Percentiles rank a stretch among this genome's conserved stretches.
These are phyloP conservation scores for Thymus mandschuricus DNA, from an alignment of 257 asterid genomes.

Conservation along the genomic window DNA sequence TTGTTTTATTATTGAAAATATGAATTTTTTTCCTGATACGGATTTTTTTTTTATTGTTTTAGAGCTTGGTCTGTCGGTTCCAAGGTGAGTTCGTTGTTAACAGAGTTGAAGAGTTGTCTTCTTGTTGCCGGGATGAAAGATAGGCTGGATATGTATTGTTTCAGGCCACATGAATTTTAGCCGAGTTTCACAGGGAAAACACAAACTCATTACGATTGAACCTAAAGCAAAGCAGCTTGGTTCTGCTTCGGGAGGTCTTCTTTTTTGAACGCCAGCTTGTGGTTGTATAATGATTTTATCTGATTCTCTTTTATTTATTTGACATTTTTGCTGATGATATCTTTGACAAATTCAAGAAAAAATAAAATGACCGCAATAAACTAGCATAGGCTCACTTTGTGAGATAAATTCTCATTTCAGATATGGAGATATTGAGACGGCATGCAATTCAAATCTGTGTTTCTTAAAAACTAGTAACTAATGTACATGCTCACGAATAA, in stretches of 20 bases:
- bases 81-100: constrained; percentile 71
- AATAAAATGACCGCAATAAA: not conserved
- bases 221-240: not conserved
- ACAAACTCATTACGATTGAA: constrained; percentile 22
- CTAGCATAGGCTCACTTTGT: not conserved
- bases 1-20: not conserved
- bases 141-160: constrained; percentile 31
- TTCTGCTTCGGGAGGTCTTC: constrained; percentile 16
- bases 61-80: constrained; percentile 90
- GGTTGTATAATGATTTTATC: not conserved
- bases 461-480: too few species aligned
- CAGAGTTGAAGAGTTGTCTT: constrained; percentile 42
- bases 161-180: constrained; percentile 18
- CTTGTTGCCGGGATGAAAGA: constrained; percentile 40
- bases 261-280: not conserved
- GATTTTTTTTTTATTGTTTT: constrained; percentile 43
- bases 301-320: not conserved
- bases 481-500: too few species aligned
- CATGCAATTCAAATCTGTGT: too few species aligned
- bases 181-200: constrained; percentile 32
- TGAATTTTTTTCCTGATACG: constrained; percentile 48
- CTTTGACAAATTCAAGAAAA: not conserved
- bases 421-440: not conserved
- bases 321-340: not conserved
- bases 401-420: not conserved